Base-by-base conservation (phyloP, 176 grass and related monocot genomes). In the Ananas comosus region DNA sequence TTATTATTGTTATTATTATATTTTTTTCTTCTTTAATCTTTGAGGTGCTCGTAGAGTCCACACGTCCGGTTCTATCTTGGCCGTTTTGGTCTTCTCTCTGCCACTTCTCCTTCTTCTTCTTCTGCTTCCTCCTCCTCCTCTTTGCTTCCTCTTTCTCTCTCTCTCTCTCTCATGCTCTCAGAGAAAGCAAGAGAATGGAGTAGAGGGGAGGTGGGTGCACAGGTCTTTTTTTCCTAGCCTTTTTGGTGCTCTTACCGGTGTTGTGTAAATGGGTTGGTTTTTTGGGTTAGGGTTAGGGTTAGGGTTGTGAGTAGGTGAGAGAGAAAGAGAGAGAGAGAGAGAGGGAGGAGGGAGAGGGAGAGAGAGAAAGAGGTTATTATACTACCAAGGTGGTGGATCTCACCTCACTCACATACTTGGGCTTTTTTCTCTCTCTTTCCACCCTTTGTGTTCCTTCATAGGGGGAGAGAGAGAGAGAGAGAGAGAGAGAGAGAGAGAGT, bases 361-460 rank as follows among this genome's bases (percentile, higher is more conserved):
- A 49, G 25, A 81, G 79, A 75, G 79, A 81, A 75, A 63, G 79
- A 81, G 79, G 79, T 81, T 74, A 33, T 29, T 69, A 57, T 9
- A 68, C 48, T 19, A 17, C 51, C 63, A 42, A 42, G 33, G 33
- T 7, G 33, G 33, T 42, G 33, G 33, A 42, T 42, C 33, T 42
- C 33, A 42, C 0, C 33, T 42, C 33, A 42, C 33, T 42, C 33
- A 42, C 33, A 42, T 42, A 19, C 25, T 73, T 74, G 59, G 51
- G 79, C 79, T 81, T 75, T 71, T 74, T 81, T 81, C 79, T 81
- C 79, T 81, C 74, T 81, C 79, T 70, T 81, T 75, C 79, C 70
- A 58, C 79, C 22, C 50, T 53, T 50, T 51, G 13, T 51, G 61
- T 22, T 50, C 11, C 47, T 22, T 50, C 11, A 50, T 10, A 65